Conservation (phyloP, 2,329 filamentous ascomycete genomes). For the Claviceps arundinis region DNA sequence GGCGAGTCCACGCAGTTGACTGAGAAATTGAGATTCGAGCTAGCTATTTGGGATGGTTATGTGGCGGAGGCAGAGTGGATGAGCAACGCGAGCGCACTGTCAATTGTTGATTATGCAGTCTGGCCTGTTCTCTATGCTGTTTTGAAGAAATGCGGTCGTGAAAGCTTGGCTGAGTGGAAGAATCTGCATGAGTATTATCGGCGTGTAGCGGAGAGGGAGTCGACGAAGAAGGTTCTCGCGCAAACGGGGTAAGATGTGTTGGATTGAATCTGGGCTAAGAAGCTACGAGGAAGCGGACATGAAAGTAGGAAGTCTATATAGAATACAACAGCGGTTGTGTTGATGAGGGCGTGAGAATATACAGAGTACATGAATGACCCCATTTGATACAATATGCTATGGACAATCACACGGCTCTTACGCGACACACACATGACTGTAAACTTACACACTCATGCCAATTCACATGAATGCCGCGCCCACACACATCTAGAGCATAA, state of each 20-base stretch:
- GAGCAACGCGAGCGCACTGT: not conserved
- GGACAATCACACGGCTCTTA: too few species aligned
- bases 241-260: not conserved
- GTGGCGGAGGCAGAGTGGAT: slow-evolving; percentile 6
- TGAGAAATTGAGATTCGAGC: slow-evolving; percentile 17
- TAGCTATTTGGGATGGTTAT: slow-evolving; percentile 29
- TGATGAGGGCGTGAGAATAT: too few species aligned
- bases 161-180: slow-evolving; percentile 17
- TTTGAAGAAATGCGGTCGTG: slow-evolving; percentile 19
- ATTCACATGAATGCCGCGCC: too few species aligned
- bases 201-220: slow-evolving; percentile 12
- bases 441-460: too few species aligned
- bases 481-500: too few species aligned
- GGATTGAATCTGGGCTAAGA: too few species aligned
- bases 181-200: slow-evolving; percentile 26
- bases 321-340: too few species aligned
- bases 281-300: too few species aligned
- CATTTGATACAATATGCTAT: too few species aligned
- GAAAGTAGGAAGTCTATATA: too few species aligned
- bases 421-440: too few species aligned
- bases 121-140: slow-evolving; percentile 42
- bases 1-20: not conserved
- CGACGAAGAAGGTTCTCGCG: slow-evolving; percentile 13
- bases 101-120: slow-evolving; percentile 36
- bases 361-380: too few species aligned